Evolutionary conservation across 371 early-diverging fungal genomes (phyloP).

Genomic region (Thermomucor indicae-seudaticae): DNA sequence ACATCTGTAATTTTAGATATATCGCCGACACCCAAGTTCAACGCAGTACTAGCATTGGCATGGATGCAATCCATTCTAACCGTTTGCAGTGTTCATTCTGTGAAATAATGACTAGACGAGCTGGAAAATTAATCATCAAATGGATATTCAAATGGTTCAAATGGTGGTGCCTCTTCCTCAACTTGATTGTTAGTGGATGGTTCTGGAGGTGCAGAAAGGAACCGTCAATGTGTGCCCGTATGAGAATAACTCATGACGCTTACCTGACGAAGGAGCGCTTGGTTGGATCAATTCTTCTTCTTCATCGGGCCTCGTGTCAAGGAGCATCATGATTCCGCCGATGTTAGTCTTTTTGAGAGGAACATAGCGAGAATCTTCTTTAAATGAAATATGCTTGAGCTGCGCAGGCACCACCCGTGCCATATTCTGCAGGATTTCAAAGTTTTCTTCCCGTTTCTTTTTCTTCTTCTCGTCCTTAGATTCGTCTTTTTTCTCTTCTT

Average conservation of each 20-base stretch:
- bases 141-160: conserved; percentile 86
- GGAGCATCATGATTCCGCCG: conserved; percentile 78
- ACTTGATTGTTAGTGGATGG: conserved; percentile 33
- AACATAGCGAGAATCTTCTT: conserved; percentile 77
- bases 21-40: too few relatives aligned
- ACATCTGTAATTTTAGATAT: too few relatives aligned
- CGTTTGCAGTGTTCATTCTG: too few relatives aligned
- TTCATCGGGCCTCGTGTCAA: conserved; percentile 59
- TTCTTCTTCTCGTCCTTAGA: conserved; percentile 38
- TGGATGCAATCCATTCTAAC: too few relatives aligned
- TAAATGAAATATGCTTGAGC: conserved; percentile 79
- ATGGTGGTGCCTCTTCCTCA: conserved; percentile 72
- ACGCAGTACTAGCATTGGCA: too few relatives aligned
- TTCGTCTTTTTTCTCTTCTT: conserved; percentile 52
- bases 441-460: conserved; percentile 68
- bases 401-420: conserved; percentile 88
- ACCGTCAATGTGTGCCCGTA: not conserved
- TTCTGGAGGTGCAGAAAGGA: conserved; percentile 10
- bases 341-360: conserved; percentile 79
- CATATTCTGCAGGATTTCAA: conserved; percentile 80
- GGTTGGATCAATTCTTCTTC: conserved; percentile 59
- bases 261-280: conserved; percentile 50
- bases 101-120: too few relatives aligned
- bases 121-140: conserved; percentile 65
- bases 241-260: conserved; percentile 7